Evolutionary conservation across 768 basidiomycete genomes (phyloP), one percentile per base, ranked within the genome.

Genomic region (Crucibulum laeve): DNA sequence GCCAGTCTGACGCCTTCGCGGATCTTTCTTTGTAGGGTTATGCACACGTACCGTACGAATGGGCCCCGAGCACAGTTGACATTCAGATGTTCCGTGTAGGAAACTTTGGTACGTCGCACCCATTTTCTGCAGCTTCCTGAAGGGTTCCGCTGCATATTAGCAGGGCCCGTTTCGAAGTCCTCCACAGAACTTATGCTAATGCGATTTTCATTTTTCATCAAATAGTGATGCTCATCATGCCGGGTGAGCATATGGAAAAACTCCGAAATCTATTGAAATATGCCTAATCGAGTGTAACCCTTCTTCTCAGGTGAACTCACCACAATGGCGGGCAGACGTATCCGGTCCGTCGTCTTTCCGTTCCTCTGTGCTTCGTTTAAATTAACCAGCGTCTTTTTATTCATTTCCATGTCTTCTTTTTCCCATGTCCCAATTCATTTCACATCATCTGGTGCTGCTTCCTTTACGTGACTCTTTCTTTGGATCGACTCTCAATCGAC

Each of bases 21-120:
- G 50, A 30, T 44, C 44, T 42, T 40, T 38, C 22, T 43, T 42
- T n/a, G 19, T 52, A 79, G 84, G 87, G 85, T 34, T 79, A 70
- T 53, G 82, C 85, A 5, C 67, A 77, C 48, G 52, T 53, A 5
- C 88, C 87, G 11, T 89, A 91, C 56, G 70, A 77, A 43, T 90
- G 88, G 89, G 72, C 82, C 7, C 81, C 85, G 1, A 74, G 70
- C 55, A 83, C 77, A 1, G 86, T 89, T 36, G 79, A 87, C 53
- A 69, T 88, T 37, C 88, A 89, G 63, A 82, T 88, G 70, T 65
- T 88, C 43, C 84, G 86, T 28, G 71, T 83, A 25, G 88, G 88
- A 30, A 82, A 86, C 46, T 72, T 88, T 48, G 70, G 74, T 76
- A 48, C 40, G 70, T 62, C 32, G 34, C 40, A 18, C 49, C n/a